These are phyloP conservation scores for Peribolospora baueri DNA, from an alignment of 768 basidiomycete genomes.

Conservation along the genomic window DNA sequence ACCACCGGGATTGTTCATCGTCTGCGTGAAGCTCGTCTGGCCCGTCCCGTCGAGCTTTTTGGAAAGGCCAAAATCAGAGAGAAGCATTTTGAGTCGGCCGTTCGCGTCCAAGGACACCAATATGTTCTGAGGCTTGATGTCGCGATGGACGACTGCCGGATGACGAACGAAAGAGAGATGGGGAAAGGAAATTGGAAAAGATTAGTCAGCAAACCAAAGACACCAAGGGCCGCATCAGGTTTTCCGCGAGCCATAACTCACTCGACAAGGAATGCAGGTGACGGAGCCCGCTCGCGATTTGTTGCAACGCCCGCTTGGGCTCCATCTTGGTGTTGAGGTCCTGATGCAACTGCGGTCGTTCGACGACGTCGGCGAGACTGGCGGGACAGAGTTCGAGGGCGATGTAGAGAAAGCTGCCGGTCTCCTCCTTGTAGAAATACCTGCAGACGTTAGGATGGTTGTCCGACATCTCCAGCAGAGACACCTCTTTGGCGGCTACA, in stretches of 20 bases:
- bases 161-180: no score
- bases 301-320: slow-evolving; percentile 61
- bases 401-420: slow-evolving; percentile 85
- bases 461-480: slow-evolving; percentile 83
- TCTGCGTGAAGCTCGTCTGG: slow-evolving; percentile 88
- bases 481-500: slow-evolving; percentile 76
- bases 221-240: no score
- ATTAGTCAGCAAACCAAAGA: no score
- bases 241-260: no score
- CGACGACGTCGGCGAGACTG: slow-evolving; percentile 65
- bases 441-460: slow-evolving; percentile 97
- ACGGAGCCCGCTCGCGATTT: slow-evolving; percentile 64
- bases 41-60: slow-evolving; percentile 70
- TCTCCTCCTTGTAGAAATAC: slow-evolving; percentile 90
- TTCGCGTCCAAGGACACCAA: slow-evolving; percentile 34
- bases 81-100: slow-evolving; percentile 14
- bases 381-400: slow-evolving; percentile 86
- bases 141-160: slow-evolving; percentile 50
- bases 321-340: slow-evolving; percentile 58
- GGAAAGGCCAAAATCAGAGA: slow-evolving; percentile 87
- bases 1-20: slow-evolving; percentile 57
- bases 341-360: slow-evolving; percentile 43
- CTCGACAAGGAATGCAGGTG: slow-evolving; percentile 46
- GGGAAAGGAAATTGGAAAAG: no score
- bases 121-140: slow-evolving; percentile 97